Evolutionary conservation across 352 stramenopile species (phyloP), one percentile per base, ranked within the genome.

Genomic region (Globisporangium solare): DNA sequence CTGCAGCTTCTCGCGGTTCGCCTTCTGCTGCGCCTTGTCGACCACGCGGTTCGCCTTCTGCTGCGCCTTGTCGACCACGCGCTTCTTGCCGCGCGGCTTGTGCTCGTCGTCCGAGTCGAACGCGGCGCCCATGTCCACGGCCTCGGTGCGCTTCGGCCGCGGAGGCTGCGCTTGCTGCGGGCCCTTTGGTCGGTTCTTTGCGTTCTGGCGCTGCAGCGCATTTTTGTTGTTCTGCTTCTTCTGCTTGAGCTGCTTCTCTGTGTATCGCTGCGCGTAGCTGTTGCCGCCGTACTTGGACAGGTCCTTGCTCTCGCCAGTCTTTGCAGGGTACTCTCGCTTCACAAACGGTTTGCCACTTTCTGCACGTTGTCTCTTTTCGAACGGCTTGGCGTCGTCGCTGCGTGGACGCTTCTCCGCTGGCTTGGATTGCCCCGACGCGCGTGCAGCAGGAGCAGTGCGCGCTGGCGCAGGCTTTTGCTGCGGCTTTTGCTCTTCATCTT

Each of bases 41-140:
- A 85, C 62, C 22, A 70, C 70, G 15, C 51, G 53, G 14, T 74
- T 76, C 47, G 79, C 77, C 49, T 73, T 71, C 63, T 82, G 68
- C 60, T 68, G 66, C 47, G 75, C 76, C 60, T 85, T 86, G 54
- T 82, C 73, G 15, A 85, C 62, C 22, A 70, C 70, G 15, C 51
- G 53, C 17, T 74, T 76, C 47, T 67, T 71, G 12, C 62, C 46
- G 40, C 57, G 47, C 10, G 49, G 47, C 24, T 56, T 53, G 20
- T 58, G 43, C 14, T 79, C 69, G 45, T 86, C 76, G 40, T 83
- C 70, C 41, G 73, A 84, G 61, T 92, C 79, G 49, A 89, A 92
- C 3, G 82, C 77, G 22, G 75, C 73, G 10, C 82, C 82, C 82
- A 92, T 89, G 66, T 92, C 82, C 24, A 92, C 54, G 42, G 76